Evolutionary conservation across 2,329 filamentous ascomycete species (phyloP).

Genomic region (Aspergillus carbonarius): DNA sequence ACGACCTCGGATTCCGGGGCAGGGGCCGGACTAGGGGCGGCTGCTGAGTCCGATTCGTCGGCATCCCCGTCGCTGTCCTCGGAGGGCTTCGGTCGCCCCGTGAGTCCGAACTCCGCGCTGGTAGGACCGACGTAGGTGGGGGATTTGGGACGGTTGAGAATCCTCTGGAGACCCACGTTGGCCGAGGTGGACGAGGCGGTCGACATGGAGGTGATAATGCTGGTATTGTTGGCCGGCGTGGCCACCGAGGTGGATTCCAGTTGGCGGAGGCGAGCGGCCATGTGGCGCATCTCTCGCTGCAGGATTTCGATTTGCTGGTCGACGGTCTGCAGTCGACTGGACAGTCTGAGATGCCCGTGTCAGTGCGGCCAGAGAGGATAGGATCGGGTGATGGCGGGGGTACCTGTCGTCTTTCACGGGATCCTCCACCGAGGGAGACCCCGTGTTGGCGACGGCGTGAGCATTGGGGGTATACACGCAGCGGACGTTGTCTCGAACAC

Average conservation of each 20-base stretch:
- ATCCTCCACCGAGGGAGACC: constrained; percentile 3
- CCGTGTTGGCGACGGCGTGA: constrained; percentile 14
- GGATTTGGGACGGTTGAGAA: constrained; percentile 33
- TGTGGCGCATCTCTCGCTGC: constrained; percentile 30
- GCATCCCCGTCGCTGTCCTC: constrained; percentile 22
- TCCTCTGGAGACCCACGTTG: constrained; percentile 25
- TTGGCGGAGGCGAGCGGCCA: constrained; percentile 30
- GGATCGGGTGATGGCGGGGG: neutral
- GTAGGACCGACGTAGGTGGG: constrained; percentile 37
- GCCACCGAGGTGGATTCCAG: constrained; percentile 23
- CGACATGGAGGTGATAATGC: constrained; percentile 8
- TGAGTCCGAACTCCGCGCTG: constrained; percentile 38
- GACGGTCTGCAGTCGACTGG: constrained; percentile 23
- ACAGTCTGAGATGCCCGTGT: constrained; percentile 10
- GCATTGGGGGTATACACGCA: constrained; percentile 68
- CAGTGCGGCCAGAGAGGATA: neutral
- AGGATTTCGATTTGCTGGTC: constrained; percentile 29
- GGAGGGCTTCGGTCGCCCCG: constrained; percentile 10
- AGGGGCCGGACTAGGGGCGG: constrained; percentile 21
- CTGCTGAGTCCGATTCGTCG: constrained; percentile 20
- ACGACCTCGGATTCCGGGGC: constrained; percentile 32
- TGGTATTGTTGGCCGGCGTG: constrained; percentile 12
- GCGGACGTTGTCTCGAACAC: constrained; percentile 59
- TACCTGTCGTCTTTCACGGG: constrained; percentile 23
- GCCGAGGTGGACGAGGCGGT: constrained; percentile 14